A percentile compares a stretch with the other conserved stretches of the same genome.
phyloP scores from a whole-genome alignment of 1,284 basidiomycete genomes.

The Ustilago tritici region DNA sequence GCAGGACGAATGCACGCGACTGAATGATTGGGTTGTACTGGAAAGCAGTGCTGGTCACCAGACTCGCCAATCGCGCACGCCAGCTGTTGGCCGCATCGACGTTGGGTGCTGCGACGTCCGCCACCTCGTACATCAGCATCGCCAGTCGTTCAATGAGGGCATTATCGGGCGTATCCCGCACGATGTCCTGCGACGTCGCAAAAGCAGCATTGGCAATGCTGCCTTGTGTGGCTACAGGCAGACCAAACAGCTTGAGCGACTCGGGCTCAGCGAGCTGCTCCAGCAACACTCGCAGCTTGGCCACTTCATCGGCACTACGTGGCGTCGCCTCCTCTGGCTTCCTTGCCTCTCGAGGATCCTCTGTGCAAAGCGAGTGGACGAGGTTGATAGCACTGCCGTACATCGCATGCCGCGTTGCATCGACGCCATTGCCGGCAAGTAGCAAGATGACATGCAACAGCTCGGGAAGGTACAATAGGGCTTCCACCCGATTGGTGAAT shows the following conservation, averaged over 20 bases:
- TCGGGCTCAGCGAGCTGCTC: conserved; percentile 56
- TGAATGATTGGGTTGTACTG: conserved; percentile 91
- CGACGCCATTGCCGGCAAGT: conserved; percentile 62
- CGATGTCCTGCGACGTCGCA: conserved; percentile 44
- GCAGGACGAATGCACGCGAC: conserved; percentile 85
- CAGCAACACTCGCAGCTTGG: conserved; percentile 53
- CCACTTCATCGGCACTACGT: conserved; percentile 41
- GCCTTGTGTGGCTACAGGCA: conserved; percentile 35
- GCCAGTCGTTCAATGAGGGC: conserved; percentile 60
- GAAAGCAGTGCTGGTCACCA: conserved; percentile 91
- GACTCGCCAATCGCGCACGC: conserved; percentile 91
- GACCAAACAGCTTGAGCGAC: conserved; percentile 55
- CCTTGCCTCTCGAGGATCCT: conserved; percentile 54
- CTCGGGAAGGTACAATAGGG: conserved; percentile 63
- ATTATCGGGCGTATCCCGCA: conserved; percentile 60
- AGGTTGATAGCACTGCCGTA: conserved; percentile 65
- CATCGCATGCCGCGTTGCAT: conserved; percentile 60
- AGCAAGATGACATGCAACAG: conserved; percentile 63
- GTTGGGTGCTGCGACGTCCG: conserved; percentile 60
- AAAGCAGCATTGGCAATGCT: conserved; percentile 32
- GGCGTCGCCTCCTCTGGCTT: conserved; percentile 49
- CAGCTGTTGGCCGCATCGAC: conserved; percentile 85
- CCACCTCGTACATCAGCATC: conserved; percentile 57
- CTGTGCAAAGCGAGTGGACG: conserved; percentile 66
- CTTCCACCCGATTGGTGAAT: conserved; percentile 62